phyloP scores from a whole-genome alignment of 768 basidiomycete species.

The Trametes cingulata region DNA sequence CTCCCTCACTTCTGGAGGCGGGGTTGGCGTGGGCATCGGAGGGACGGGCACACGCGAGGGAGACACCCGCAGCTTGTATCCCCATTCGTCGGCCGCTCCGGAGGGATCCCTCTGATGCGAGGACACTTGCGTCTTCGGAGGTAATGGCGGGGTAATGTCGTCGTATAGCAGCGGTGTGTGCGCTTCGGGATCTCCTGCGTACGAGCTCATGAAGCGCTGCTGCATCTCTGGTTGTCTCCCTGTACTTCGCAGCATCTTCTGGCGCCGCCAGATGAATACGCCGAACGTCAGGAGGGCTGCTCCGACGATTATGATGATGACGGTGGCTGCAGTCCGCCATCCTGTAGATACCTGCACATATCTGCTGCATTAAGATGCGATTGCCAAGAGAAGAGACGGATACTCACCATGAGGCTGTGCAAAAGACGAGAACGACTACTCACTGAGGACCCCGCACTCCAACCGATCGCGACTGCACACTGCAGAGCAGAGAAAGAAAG shows the following conservation, averaged over 20 bases:
- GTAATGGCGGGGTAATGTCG: background rate
- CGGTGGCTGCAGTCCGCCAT: conserved; percentile 17
- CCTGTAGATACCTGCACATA: conserved; percentile 11
- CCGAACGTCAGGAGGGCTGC: conserved; percentile 16
- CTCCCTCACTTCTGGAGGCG: background rate
- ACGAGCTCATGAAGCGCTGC: conserved; percentile 12
- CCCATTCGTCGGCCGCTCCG: conserved; percentile 5
- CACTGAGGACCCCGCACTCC: background rate
- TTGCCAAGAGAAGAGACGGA: background rate
- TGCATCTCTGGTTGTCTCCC: conserved; percentile 10
- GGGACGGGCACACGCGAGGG: conserved; percentile 9
- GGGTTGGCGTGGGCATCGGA: conserved; percentile 4
- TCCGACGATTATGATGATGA: conserved; percentile 17
- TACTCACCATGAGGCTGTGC: conserved; percentile 4
- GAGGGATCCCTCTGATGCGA: background rate
- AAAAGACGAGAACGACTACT: background rate
- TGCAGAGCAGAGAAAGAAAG: background rate
- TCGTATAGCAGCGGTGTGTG: conserved; percentile 6
- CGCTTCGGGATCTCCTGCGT: conserved; percentile 11
- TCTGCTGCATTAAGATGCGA: background rate
- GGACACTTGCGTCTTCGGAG: conserved; percentile 8
- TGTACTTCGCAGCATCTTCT: conserved; percentile 3
- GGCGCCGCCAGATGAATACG: conserved; percentile 11
- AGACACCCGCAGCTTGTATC: background rate
- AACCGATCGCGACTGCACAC: conserved; percentile 1